A percentile compares a stretch with the other conserved stretches of the same genome.
Evolutionary conservation across 768 basidiomycete species (phyloP).

Genomic region (Tylopilus rubrobrunneus): DNA sequence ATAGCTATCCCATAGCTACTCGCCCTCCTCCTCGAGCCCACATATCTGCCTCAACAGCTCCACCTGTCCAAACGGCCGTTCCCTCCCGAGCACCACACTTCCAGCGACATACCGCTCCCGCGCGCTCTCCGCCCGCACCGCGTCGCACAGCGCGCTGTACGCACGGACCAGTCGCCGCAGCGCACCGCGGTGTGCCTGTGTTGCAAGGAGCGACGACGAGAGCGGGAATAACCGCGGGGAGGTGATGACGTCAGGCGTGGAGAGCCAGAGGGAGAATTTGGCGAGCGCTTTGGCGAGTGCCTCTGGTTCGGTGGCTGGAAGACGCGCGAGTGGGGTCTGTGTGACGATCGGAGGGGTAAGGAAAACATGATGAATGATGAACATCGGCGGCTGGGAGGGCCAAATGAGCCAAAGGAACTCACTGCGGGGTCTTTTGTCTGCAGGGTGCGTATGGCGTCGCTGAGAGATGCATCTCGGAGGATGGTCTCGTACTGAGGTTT

Average conservation of each 20-base stretch:
- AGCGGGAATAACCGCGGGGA: conserved; percentile 77
- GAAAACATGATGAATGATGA: not conserved
- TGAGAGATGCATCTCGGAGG: conserved; percentile 28
- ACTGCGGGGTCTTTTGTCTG: conserved; percentile 20
- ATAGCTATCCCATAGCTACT: no score
- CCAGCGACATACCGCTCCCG: conserved; percentile 79
- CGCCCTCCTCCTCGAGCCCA: conserved; percentile 47
- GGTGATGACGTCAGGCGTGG: conserved; percentile 73
- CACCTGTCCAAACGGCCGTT: conserved; percentile 79
- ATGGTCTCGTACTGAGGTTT: conserved; percentile 16
- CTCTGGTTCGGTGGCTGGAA: conserved; percentile 58
- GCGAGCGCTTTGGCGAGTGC: conserved; percentile 60
- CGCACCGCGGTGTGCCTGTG: conserved; percentile 71
- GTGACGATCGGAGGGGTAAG: not conserved
- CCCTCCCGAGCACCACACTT: conserved; percentile 75
- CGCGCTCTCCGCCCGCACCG: conserved; percentile 66
- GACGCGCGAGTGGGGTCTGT: conserved; percentile 75
- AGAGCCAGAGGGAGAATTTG: conserved; percentile 82
- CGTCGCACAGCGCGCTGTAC: conserved; percentile 72
- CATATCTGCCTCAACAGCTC: conserved; percentile 74
- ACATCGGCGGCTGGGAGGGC: not conserved
- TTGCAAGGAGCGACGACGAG: conserved; percentile 59
- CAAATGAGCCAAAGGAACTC: no score
- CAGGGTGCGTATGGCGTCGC: conserved; percentile 19
- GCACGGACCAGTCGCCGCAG: conserved; percentile 62